Base-by-base conservation (phyloP, 2,329 filamentous ascomycete species). In the Penicillium sclerotigenum region DNA sequence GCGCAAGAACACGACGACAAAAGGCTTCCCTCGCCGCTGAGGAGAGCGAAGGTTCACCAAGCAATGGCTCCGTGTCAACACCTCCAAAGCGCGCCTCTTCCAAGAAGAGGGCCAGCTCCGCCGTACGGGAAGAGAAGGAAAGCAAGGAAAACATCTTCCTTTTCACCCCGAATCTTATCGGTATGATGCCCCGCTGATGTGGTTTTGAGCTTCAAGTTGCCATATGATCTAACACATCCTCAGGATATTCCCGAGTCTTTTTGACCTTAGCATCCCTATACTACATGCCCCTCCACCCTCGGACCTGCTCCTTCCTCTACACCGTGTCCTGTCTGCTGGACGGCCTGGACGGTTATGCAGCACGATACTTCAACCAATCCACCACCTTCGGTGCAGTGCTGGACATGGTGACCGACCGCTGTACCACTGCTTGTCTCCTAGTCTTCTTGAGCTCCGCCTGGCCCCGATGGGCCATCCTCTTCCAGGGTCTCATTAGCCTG, bases 221-320 rank as follows among this genome's bases (percentile, higher is more conserved):
- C 33, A 29, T 18, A n/a, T n/a, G 14, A 22, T 53, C 40, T 57
- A 48, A 42, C 37, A 53, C 14, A 31, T 40, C 38, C 10, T 24
- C 22, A 91, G 89, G 89, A 64, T 93, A 93, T 75, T 81, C 78
- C 56, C 87, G 90, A 68, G 88, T 94, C 69, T 78, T 93, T 61
- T 83, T 93, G 64, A 91, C 92, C 66, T 79, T 97, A 68, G 90
- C 89, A 46, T 97, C 94, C 28, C 86, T 99, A 64, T 96, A 97
- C 80, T 99, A 97, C 80, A 99, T 99, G 94, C 93, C 94, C 49
- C 85, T 97, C 52, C 94, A 99, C 75, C 93, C 93, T n/a, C 88
- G 93, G 68, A 96, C 92, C 36, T 97, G 93, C 79, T 92, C 90
- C 57, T 75, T 92, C 50, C 69, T 79, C 16, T 99, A 99, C 81